phyloP scores from a whole-genome alignment of 768 basidiomycete species.

The Podaxis rugospora region DNA sequence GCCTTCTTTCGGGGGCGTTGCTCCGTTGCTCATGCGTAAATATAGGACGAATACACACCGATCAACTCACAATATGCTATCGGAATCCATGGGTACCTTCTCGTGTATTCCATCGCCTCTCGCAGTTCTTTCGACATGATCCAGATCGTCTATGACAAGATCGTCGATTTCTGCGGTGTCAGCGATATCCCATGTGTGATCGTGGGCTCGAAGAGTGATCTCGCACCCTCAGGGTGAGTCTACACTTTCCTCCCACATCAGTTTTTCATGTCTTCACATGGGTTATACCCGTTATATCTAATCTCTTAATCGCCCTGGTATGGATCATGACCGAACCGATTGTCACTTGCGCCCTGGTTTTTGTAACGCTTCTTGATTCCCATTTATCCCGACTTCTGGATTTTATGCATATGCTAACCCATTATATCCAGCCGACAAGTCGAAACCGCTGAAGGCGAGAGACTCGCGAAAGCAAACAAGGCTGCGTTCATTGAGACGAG shows the following conservation, averaged over 20 bases:
- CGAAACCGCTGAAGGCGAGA: constrained; percentile 64
- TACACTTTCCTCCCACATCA: constrained; percentile 12
- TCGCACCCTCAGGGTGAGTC: constrained; percentile 60
- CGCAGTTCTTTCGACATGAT: constrained; percentile 93
- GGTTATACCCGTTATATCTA: background rate
- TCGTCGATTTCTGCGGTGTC: constrained; percentile 85
- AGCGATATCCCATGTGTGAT: constrained; percentile 89
- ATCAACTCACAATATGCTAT: constrained; percentile 93
- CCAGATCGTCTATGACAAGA: constrained; percentile 93
- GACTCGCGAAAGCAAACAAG: constrained; percentile 64
- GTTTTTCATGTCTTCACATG: background rate
- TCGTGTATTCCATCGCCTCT: constrained; percentile 93
- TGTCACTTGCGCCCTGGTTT: constrained; percentile 16
- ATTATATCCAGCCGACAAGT: constrained; percentile 58
- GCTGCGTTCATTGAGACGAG: constrained; percentile 88
- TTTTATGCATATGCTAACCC: constrained; percentile 14
- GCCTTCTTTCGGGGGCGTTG: background rate
- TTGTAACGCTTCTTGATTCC: constrained; percentile 20
- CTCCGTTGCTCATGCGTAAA: background rate
- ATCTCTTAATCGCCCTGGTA: constrained; percentile 12
- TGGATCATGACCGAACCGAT: background rate
- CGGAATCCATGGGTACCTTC: constrained; percentile 94
- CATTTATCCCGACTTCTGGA: no score
- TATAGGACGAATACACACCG: constrained; percentile 91
- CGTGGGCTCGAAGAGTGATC: constrained; percentile 89